phyloP scores from a whole-genome alignment of 1,284 basidiomycete genomes.

The Marasmius oreades region DNA sequence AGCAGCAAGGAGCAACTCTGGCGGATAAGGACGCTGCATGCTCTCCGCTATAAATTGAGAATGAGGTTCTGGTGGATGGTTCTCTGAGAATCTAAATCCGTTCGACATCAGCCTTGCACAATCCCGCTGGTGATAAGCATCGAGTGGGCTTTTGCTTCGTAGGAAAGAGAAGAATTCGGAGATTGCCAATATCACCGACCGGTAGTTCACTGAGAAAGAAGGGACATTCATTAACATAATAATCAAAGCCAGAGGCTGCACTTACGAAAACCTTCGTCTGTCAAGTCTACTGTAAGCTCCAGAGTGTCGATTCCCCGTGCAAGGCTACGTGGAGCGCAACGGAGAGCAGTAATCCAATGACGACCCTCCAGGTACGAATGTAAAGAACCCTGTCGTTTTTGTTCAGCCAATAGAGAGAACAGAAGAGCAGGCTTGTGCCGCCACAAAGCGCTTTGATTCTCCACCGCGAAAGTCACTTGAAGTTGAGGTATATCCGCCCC shows the following conservation, averaged over 20 bases:
- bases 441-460: slow-evolving; percentile 51
- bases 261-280: slow-evolving; percentile 55
- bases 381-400: slow-evolving; percentile 66
- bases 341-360: slow-evolving; percentile 60
- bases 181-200: slow-evolving; percentile 48
- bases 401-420: slow-evolving; percentile 64
- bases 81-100: slow-evolving; percentile 48
- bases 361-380: slow-evolving; percentile 60
- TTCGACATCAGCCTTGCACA: slow-evolving; percentile 52
- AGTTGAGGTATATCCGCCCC: slow-evolving; percentile 59
- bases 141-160: slow-evolving; percentile 30
- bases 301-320: slow-evolving; percentile 57
- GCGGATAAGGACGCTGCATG: neutral
- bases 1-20: slow-evolving; percentile 23
- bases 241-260: slow-evolving; percentile 3
- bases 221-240: neutral
- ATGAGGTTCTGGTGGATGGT: neutral
- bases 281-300: slow-evolving; percentile 54
- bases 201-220: slow-evolving; percentile 43
- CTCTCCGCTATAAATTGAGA: neutral
- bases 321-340: slow-evolving; percentile 42
- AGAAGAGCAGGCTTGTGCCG: slow-evolving; percentile 51
- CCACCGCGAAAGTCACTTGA: slow-evolving; percentile 54
- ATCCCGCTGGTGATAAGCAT: slow-evolving; percentile 53
- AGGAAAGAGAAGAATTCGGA: slow-evolving; percentile 64